Conservation (phyloP, 225 moss, liverwort and hornwort genomes). For the Anthoceros angustus region DNA sequence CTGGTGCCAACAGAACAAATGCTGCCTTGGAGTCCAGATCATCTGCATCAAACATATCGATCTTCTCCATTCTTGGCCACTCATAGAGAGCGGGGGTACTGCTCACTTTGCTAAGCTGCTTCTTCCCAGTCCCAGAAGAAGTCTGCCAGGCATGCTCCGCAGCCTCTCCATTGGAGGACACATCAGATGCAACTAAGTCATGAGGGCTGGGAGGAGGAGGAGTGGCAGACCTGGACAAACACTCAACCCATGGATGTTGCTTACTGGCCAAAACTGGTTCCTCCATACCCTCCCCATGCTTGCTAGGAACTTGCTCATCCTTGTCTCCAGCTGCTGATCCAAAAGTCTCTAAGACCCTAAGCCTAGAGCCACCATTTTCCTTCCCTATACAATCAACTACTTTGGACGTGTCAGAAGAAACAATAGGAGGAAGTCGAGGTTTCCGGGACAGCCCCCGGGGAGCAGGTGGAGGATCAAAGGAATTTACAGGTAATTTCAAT, state of each 20-base stretch:
- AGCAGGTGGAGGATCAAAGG: neutral
- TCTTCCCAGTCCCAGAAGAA: neutral
- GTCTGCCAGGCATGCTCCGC: constrained; percentile 4
- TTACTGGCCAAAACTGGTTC: neutral
- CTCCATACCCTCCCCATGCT: neutral
- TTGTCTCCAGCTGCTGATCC: neutral
- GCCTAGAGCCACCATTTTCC: neutral
- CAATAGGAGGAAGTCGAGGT: constrained; percentile 5
- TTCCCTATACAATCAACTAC: neutral
- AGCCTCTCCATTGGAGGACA: constrained; percentile 1
- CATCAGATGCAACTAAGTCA: neutral
- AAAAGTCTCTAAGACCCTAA: neutral
- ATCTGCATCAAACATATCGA: constrained; percentile 38
- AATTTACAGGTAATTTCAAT: neutral
- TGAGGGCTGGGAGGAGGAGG: constrained; percentile 1
- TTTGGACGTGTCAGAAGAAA: constrained; percentile 5
- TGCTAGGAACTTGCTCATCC: neutral
- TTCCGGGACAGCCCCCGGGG: constrained; percentile 6
- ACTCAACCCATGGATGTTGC: neutral
- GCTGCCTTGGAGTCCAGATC: constrained; percentile 22
- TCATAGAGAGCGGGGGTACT: constrained; percentile 14
- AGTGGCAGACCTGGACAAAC: constrained; percentile 4
- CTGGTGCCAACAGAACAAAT: constrained; percentile 22
- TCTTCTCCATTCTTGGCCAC: constrained; percentile 33
- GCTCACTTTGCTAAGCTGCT: neutral